Percentiles rank a stretch among this genome's conserved stretches.
phyloP scores from a whole-genome alignment of 2,329 filamentous ascomycete genomes.

The Sordariomycetes sp. region DNA sequence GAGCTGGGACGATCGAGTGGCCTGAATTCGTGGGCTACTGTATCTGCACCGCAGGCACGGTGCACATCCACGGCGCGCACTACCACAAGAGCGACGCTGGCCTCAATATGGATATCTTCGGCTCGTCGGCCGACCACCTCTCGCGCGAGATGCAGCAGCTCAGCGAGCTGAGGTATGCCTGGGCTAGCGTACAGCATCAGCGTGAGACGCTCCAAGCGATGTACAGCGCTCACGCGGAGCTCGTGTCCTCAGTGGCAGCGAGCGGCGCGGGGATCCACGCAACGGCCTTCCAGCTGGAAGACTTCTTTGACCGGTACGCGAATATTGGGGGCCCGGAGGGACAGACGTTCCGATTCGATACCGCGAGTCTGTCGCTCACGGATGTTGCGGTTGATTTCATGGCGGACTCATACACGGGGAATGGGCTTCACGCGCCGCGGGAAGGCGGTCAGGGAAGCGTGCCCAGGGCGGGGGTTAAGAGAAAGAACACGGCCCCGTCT shows the following conservation, averaged over 20 bases:
- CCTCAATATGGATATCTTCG: slow-evolving; percentile 50
- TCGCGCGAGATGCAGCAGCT: slow-evolving; percentile 72
- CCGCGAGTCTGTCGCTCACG: slow-evolving; percentile 60
- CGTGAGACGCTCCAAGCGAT: slow-evolving; percentile 68
- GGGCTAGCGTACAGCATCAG: slow-evolving; percentile 73
- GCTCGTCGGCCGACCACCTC: slow-evolving; percentile 56
- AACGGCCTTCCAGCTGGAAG: slow-evolving; percentile 73
- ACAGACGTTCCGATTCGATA: slow-evolving; percentile 54
- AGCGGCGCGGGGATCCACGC: slow-evolving; percentile 59
- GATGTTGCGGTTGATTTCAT: slow-evolving; percentile 54
- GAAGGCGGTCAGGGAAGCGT: slow-evolving; percentile 13
- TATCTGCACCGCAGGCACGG: slow-evolving; percentile 75
- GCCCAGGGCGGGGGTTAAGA: slow-evolving; percentile 32
- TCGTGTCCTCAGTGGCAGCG: slow-evolving; percentile 61
- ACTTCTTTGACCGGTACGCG: slow-evolving; percentile 75
- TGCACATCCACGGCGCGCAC: slow-evolving; percentile 77
- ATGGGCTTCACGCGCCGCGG: slow-evolving; percentile 35
- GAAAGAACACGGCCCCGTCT: slow-evolving; percentile 21
- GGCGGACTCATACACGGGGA: slow-evolving; percentile 41
- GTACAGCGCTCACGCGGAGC: slow-evolving; percentile 66
- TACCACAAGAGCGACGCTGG: slow-evolving; percentile 47
- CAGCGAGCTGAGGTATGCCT: slow-evolving; percentile 61
- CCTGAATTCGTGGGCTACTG: slow-evolving; percentile 81
- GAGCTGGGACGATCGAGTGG: slow-evolving; percentile 69
- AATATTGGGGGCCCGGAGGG: slow-evolving; percentile 47